Conservation (phyloP, 2,329 filamentous ascomycete genomes). For the Talaromyces verruculosus region DNA sequence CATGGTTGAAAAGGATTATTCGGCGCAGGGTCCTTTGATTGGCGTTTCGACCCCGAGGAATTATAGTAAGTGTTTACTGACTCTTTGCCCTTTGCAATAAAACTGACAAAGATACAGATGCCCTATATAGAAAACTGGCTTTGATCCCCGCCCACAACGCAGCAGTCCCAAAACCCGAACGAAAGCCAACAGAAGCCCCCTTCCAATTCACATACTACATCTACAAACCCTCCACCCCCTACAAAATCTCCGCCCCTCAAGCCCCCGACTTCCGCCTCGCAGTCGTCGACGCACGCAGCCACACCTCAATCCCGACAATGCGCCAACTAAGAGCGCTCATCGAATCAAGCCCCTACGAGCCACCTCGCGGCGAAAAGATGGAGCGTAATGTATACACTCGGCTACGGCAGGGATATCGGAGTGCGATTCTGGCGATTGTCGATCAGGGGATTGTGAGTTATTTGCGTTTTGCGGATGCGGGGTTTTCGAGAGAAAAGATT, state of each 20-base stretch:
- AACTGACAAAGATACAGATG: conserved; percentile 46
- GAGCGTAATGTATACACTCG: conserved; percentile 65
- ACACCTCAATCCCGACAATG: conserved; percentile 68
- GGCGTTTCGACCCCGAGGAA: conserved; percentile 55
- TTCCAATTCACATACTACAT: conserved; percentile 78
- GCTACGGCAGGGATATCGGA: conserved; percentile 79
- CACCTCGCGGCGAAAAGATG: conserved; percentile 53
- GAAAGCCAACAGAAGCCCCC: conserved; percentile 45
- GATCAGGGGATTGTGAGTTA: conserved; percentile 90
- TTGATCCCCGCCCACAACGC: conserved; percentile 72
- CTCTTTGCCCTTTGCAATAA: background rate
- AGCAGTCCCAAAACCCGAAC: conserved; percentile 29
- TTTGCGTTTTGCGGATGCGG: conserved; percentile 73
- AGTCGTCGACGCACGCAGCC: conserved; percentile 71
- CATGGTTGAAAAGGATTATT: conserved; percentile 10
- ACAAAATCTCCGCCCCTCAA: conserved; percentile 77
- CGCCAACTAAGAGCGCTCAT: conserved; percentile 70
- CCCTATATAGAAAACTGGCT: conserved; percentile 74
- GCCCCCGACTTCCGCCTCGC: conserved; percentile 81
- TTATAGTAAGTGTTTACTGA: conserved; percentile 44
- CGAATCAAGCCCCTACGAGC: conserved; percentile 69
- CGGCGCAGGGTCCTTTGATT: conserved; percentile 51
- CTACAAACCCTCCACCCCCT: conserved; percentile 71
- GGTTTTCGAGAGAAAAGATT: conserved; percentile 73
- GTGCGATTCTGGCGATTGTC: conserved; percentile 81